Conservation (phyloP, 2,329 filamentous ascomycete species). For the Leptographium procerum region DNA sequence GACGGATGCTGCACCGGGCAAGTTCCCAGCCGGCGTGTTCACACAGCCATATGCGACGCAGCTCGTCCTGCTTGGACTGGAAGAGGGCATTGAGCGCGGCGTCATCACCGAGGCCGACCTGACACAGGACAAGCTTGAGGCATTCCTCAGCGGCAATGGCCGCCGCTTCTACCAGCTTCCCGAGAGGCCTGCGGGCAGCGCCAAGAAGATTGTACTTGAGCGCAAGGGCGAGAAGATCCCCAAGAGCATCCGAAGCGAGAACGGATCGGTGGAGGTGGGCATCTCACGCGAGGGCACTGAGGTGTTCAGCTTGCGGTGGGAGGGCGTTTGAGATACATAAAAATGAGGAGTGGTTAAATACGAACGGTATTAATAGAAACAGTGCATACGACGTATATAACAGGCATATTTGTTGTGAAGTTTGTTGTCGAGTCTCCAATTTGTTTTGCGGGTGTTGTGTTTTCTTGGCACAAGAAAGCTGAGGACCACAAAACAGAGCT, state of each 20-base stretch:
- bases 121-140: conserved; percentile 40
- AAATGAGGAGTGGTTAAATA: too few relatives aligned
- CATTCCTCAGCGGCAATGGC: conserved; percentile 42
- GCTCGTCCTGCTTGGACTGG: conserved; percentile 48
- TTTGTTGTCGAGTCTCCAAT: too few relatives aligned
- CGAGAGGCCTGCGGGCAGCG: conserved; percentile 13
- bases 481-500: too few relatives aligned
- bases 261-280: conserved; percentile 30
- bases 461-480: too few relatives aligned
- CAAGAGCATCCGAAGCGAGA: conserved; percentile 24
- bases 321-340: not conserved
- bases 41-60: conserved; percentile 59
- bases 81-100: conserved; percentile 46
- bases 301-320: conserved; percentile 31
- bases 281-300: conserved; percentile 28
- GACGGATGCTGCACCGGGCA: conserved; percentile 33
- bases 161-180: conserved; percentile 41
- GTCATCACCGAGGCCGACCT: conserved; percentile 40
- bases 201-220: conserved; percentile 24
- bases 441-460: too few relatives aligned
- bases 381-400: not conserved
- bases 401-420: too few relatives aligned
- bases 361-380: too few relatives aligned
- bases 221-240: conserved; percentile 29
- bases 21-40: conserved; percentile 63